phyloP scores from a whole-genome alignment of 495 filamentous ascomycete species.

The Podospora comata region DNA sequence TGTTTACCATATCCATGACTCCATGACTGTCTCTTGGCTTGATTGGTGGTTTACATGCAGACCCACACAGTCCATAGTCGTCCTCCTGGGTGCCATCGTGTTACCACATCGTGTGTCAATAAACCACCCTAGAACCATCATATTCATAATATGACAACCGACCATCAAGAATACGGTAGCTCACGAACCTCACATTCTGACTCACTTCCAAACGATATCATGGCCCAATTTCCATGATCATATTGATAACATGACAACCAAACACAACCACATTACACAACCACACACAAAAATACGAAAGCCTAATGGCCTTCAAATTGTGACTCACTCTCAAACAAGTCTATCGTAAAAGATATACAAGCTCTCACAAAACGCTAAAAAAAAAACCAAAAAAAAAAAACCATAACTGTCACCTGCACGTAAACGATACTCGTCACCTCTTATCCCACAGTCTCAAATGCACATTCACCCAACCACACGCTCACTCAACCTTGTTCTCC shows the following conservation, averaged over 20 bases:
- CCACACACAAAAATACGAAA: too few relatives aligned
- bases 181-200: too few relatives aligned
- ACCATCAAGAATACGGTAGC: too few relatives aligned
- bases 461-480: not conserved
- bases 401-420: not conserved
- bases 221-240: too few relatives aligned
- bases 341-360: not conserved
- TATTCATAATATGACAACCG: not conserved
- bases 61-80: not conserved
- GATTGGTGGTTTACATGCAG: not conserved
- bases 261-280: too few relatives aligned
- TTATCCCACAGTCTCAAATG: not conserved
- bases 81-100: not conserved
- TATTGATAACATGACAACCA: too few relatives aligned
- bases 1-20: not conserved
- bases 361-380: not conserved
- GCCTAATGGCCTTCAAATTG: too few relatives aligned
- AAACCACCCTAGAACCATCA: not conserved
- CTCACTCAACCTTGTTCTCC: slow-evolving; percentile 7
- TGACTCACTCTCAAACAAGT: too few relatives aligned
- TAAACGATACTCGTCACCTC: not conserved
- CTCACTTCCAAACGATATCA: too few relatives aligned
- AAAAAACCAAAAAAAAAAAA: not conserved
- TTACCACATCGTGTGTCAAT: not conserved
- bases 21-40: not conserved